phyloP scores from a whole-genome alignment of 2,329 filamentous ascomycete species.

The Phialocephala sp. region DNA sequence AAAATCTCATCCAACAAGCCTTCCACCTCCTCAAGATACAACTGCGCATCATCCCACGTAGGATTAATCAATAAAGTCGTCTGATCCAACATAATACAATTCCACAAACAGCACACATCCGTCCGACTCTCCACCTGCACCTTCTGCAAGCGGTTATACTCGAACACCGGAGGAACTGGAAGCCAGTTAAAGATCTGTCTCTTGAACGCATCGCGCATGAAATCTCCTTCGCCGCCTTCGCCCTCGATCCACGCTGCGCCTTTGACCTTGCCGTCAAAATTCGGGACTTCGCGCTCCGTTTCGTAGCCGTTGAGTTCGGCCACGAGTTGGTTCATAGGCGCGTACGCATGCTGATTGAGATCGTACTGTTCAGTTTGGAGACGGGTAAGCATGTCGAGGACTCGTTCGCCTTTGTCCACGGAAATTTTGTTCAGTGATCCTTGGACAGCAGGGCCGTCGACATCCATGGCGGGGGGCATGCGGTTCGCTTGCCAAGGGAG shows the following conservation, averaged over 20 bases:
- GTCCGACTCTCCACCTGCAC: slow-evolving; percentile 22
- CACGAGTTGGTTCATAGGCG: slow-evolving; percentile 16
- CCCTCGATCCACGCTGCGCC: neutral
- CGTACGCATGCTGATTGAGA: slow-evolving; percentile 21
- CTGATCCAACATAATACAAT: slow-evolving; percentile 24
- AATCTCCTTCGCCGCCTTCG: slow-evolving; percentile 16
- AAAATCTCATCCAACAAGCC: slow-evolving; percentile 19
- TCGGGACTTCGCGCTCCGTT: neutral
- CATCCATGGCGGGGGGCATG: slow-evolving; percentile 24
- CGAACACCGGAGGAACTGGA: slow-evolving; percentile 6
- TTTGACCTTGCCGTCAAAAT: neutral
- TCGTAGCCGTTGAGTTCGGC: slow-evolving; percentile 9
- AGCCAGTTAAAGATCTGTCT: slow-evolving; percentile 28
- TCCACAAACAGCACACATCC: slow-evolving; percentile 25
- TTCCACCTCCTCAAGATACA: slow-evolving; percentile 17
- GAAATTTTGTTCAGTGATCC: neutral
- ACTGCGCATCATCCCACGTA: slow-evolving; percentile 25
- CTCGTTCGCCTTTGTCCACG: neutral
- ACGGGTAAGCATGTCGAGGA: slow-evolving; percentile 11
- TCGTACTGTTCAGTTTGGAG: slow-evolving; percentile 22
- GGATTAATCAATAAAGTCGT: slow-evolving; percentile 17
- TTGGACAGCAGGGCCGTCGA: slow-evolving; percentile 24
- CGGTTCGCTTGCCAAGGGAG: slow-evolving; percentile 18
- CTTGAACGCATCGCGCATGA: slow-evolving; percentile 19
- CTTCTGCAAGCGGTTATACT: slow-evolving; percentile 16